These are phyloP conservation scores for Neurospora hispaniola DNA, from an alignment of 495 filamentous ascomycete species.

Conservation along the genomic window DNA sequence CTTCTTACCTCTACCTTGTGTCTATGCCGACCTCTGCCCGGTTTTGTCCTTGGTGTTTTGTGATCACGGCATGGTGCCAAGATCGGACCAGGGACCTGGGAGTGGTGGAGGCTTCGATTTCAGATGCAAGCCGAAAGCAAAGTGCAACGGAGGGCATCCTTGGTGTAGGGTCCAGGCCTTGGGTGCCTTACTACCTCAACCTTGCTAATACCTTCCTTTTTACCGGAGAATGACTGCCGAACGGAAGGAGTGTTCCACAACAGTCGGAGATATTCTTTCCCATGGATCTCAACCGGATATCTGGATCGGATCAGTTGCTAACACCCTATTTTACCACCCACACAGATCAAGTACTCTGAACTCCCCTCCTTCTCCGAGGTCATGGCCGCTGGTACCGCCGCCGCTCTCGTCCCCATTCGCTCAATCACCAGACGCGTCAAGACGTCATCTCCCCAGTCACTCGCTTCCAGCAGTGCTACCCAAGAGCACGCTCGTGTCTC, in stretches of 20 bases:
- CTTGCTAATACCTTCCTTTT: not conserved
- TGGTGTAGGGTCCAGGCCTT: not conserved
- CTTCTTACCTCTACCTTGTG: too few relatives aligned
- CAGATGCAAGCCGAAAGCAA: not conserved
- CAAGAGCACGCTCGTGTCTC: not conserved
- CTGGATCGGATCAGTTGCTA: not conserved
- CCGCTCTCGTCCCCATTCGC: constrained; percentile 80
- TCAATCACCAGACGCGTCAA: constrained; percentile 60
- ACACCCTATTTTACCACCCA: constrained; percentile 8
- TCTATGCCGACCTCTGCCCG: too few relatives aligned
- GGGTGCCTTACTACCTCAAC: not conserved
- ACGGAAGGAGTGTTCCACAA: not conserved
- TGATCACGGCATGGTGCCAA: not conserved
- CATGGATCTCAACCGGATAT: not conserved
- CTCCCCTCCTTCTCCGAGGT: constrained; percentile 69
- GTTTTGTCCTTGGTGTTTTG: not conserved
- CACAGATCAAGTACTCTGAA: constrained; percentile 70
- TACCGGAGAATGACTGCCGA: not conserved
- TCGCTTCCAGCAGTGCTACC: constrained; percentile 14
- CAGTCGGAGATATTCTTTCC: not conserved
- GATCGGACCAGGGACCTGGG: not conserved
- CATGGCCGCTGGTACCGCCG: constrained; percentile 86
- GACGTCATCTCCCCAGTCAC: constrained; percentile 29
- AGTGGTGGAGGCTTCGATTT: not conserved
- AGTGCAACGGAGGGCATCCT: not conserved